A percentile compares a stretch with the other conserved stretches of the same genome.
Conservation (phyloP, 371 early-diverging fungal species). For the Mucor sp. region DNA sequence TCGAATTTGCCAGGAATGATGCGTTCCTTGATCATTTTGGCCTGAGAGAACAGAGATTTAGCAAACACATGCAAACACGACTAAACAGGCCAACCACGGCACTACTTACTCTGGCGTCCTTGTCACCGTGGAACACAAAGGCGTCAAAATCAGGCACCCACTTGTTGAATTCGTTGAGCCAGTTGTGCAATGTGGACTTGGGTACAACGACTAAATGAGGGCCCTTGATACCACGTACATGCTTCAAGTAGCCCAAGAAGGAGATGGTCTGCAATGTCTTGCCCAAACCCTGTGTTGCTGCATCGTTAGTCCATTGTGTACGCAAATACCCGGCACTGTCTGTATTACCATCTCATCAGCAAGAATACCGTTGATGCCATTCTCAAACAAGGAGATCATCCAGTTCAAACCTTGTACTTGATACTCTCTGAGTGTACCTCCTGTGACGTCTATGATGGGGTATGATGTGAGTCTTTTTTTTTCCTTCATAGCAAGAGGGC, state of each 20-base stretch:
- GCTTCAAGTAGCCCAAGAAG: constrained; percentile 93
- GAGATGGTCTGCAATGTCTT: constrained; percentile 99
- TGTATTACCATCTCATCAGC: constrained; percentile 97
- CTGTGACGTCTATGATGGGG: constrained; percentile 70
- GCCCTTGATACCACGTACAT: constrained; percentile 73
- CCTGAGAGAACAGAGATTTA: constrained; percentile 29
- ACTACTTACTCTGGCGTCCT: constrained; percentile 76
- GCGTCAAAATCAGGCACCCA: constrained; percentile 95
- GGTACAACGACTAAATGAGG: constrained; percentile 98
- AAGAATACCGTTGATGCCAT: constrained; percentile 98
- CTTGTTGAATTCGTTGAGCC: constrained; percentile 91
- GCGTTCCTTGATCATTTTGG: constrained; percentile 55
- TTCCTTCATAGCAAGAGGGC: background rate
- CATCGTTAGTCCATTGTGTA: background rate
- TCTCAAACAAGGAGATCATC: constrained; percentile 96
- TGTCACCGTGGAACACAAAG: constrained; percentile 93
- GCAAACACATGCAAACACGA: background rate
- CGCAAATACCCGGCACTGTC: background rate
- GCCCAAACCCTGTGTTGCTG: constrained; percentile 85
- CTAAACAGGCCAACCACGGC: no score
- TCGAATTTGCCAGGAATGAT: constrained; percentile 80
- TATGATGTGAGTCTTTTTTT: background rate
- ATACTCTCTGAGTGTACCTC: constrained; percentile 93
- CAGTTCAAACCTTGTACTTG: constrained; percentile 99
- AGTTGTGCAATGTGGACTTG: constrained; percentile 97